A percentile compares a stretch with the other conserved stretches of the same genome.
These are phyloP conservation scores for Trichosporon asahii DNA, from an alignment of 1,284 basidiomycete species.

Conservation along the genomic window DNA sequence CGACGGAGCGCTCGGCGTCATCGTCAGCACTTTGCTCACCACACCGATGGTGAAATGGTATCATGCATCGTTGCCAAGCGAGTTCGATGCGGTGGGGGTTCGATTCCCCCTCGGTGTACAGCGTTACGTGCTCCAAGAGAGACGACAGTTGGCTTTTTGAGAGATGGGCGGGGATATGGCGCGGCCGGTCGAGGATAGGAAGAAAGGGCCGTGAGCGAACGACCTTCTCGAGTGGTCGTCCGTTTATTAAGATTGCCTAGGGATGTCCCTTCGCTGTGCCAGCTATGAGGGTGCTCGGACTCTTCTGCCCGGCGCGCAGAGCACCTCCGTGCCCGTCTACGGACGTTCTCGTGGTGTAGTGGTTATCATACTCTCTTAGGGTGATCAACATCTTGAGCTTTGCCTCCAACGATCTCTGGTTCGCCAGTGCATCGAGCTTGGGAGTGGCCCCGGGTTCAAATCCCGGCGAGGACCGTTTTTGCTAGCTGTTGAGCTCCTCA, in stretches of 20 bases:
- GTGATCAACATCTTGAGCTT: slow-evolving; percentile 3
- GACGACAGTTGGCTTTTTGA: not conserved
- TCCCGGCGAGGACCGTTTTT: slow-evolving; percentile 4
- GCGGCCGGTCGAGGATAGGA: too few relatives aligned
- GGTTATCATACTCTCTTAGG: slow-evolving; percentile 5
- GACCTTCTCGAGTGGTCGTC: too few relatives aligned
- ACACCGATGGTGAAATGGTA: slow-evolving; percentile 5
- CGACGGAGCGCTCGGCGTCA: not conserved
- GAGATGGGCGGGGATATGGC: not conserved
- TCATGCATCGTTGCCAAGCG: slow-evolving; percentile 3
- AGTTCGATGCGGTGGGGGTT: not conserved
- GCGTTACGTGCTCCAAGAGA: not conserved
- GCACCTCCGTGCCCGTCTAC: not conserved
- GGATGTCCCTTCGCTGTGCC: too few relatives aligned
- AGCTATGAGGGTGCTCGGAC: too few relatives aligned
- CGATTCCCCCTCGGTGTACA: not conserved
- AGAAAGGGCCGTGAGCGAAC: too few relatives aligned
- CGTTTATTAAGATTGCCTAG: too few relatives aligned
- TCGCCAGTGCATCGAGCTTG: not conserved
- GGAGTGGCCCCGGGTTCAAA: slow-evolving; percentile 4
- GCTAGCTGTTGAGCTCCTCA: not conserved
- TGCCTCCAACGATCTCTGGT: not conserved
- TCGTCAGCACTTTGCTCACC: not conserved
- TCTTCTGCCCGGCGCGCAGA: not conserved
- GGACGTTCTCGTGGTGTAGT: slow-evolving; percentile 4